Evolutionary conservation across 78 protist species (phyloP), one percentile per base, ranked within the genome.

Genomic region (Protostelium mycophagum): DNA sequence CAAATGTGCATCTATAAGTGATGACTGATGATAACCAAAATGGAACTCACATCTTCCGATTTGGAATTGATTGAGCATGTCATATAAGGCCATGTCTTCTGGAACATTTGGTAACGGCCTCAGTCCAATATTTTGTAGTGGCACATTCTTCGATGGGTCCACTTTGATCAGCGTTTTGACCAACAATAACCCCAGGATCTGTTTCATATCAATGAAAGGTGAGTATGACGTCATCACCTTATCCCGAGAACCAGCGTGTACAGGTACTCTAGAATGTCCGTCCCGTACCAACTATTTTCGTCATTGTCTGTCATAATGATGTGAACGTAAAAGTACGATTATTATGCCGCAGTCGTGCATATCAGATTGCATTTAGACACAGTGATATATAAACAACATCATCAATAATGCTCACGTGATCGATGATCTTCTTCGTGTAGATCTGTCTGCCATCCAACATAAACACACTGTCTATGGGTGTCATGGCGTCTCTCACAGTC

Each of bases 401-500:
- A n/a, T n/a, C n/a, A n/a, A n/a, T n/a, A 16, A 51, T 28, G 34
- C 83, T 34, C 39, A 88, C 90, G 85, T 23, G 9, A 28, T 73
- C 31, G 85, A 88, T 1, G 0, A 84, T 1, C 85, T 85, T 85
- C 1, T 1, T 28, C 63, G 51, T 83, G 35, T 91, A 87, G 28
- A 5, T 0, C 28, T 28, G 84, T 36, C 34, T 37, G 34, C 88
- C 35, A 35, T 37, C 37, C 36, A 95, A 35, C 96, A 91, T 93
- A 84, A 85, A 91, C 34, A 88, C 91, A 1, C 83, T 36, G 9
- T 90, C 63, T 1, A 93, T 38, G 9, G 88, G 86, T 34, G 95
- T 96, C 96, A 95, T 93, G 39, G 37, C 37, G 31, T 83, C 84
- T 0, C 1, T 28, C n/a, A 31, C 90, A 10, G 1, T 0, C 85